These are phyloP conservation scores for Picocystis salinarum DNA, from an alignment of 139 green algal genomes.

Conservation along the genomic window DNA sequence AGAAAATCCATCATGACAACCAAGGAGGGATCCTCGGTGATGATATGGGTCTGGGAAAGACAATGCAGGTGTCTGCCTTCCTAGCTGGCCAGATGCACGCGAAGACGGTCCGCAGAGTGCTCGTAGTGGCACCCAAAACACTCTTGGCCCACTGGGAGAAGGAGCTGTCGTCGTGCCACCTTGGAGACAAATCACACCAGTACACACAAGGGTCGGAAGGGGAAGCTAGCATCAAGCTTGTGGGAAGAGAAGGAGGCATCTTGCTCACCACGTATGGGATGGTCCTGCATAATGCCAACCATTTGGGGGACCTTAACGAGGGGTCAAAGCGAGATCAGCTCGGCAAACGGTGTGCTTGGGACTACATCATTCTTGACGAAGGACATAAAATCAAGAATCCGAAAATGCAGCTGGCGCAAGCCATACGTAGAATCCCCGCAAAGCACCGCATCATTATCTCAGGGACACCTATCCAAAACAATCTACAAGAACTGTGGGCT, in stretches of 20 bases:
- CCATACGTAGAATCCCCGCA: slow-evolving; percentile 26
- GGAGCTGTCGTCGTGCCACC: slow-evolving; percentile 57
- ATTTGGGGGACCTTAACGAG: slow-evolving; percentile 17
- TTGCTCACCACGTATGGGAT: slow-evolving; percentile 88
- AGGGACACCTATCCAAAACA: slow-evolving; percentile 66
- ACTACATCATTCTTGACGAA: slow-evolving; percentile 67
- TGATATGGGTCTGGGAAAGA: slow-evolving; percentile 59
- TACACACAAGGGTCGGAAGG: neutral
- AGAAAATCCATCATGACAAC: slow-evolving; percentile 23
- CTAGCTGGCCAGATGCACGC: slow-evolving; percentile 39
- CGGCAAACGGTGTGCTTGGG: too few relatives aligned
- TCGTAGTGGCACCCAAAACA: slow-evolving; percentile 73
- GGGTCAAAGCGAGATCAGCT: too few relatives aligned
- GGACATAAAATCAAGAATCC: slow-evolving; percentile 80
- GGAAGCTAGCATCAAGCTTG: slow-evolving; percentile 1
- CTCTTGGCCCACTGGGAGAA: slow-evolving; percentile 66
- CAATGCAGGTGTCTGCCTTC: slow-evolving; percentile 64
- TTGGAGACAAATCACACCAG: slow-evolving; percentile 17
- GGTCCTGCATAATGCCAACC: slow-evolving; percentile 53
- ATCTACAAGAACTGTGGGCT: slow-evolving; percentile 59
- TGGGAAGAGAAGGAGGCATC: slow-evolving; percentile 25
- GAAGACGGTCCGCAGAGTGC: slow-evolving; percentile 19
- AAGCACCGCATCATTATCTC: slow-evolving; percentile 52
- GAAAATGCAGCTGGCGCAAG: slow-evolving; percentile 43
- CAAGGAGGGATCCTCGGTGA: slow-evolving; percentile 60